phyloP scores from a whole-genome alignment of 192 early-diverging fungal genomes.

The Coemansia sp. region DNA sequence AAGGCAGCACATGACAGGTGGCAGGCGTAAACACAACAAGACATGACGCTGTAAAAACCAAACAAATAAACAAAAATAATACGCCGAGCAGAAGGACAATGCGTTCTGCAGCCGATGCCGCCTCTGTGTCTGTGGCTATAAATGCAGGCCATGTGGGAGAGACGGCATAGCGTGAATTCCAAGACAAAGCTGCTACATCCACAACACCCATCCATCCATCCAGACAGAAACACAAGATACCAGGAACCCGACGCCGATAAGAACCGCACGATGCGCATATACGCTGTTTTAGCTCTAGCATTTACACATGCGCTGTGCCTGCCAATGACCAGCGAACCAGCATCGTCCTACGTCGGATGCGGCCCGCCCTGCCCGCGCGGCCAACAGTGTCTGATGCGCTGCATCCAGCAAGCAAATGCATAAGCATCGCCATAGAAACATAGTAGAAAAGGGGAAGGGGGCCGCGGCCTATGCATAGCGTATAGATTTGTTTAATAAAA shows the following conservation, averaged over 20 bases:
- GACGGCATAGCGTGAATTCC: neutral
- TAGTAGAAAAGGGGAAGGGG: too few relatives aligned
- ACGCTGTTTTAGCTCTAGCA: too few relatives aligned
- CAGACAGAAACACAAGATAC: too few relatives aligned
- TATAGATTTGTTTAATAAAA: too few relatives aligned
- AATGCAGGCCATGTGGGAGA: neutral
- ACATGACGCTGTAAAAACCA: neutral
- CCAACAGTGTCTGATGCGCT: slow-evolving; percentile 1
- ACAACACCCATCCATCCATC: too few relatives aligned
- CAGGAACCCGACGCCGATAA: too few relatives aligned
- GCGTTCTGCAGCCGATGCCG: neutral
- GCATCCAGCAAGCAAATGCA: neutral
- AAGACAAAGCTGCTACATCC: too few relatives aligned
- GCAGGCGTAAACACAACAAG: too few relatives aligned
- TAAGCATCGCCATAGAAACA: neutral
- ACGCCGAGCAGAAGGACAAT: neutral
- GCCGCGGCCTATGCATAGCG: too few relatives aligned
- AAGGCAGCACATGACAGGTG: too few relatives aligned
- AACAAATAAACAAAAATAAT: neutral
- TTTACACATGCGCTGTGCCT: neutral
- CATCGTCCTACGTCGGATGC: slow-evolving; percentile 1
- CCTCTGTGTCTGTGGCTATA: neutral
- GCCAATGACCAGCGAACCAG: neutral
- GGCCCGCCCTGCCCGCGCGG: slow-evolving; percentile 4
- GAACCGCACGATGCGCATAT: too few relatives aligned